Base-by-base conservation (phyloP, 129 eudicot genomes). In the Cynara cardunculus region DNA sequence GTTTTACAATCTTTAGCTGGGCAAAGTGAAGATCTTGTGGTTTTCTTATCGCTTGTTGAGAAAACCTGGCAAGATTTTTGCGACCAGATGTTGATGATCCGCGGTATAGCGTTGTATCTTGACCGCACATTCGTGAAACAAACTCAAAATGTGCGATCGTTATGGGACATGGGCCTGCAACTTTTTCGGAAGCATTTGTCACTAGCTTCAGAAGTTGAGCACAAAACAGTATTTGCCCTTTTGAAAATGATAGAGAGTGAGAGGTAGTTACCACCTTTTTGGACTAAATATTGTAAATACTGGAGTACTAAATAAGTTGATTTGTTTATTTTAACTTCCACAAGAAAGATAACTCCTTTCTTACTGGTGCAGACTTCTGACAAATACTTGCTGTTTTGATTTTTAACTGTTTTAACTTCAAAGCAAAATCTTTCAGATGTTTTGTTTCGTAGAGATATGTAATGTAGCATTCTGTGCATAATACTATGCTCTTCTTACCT, bases 161-260 rank as follows among this genome's bases (percentile, higher is more conserved):
- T 94, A 76, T 94, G 98, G 97, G 97, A 92, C 85, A 92, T 94
- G 98, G 98, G 98, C 74, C 84, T 94, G 87, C 97, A 90, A 85
- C 93, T 94, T 79, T 94, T 91, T 68, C 87, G 93, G 73, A 94
- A 90, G 75, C 96, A 94, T 86, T 91, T 94, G 26, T 87, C 97
- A 18, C 89, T 87, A 32, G 94, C 97, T 81, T 80, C 93, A 68
- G 92, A 94, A 88, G 97, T 91, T 62, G 97, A 91, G 84, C 93
- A 89, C 87, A 94, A 94, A 90, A 91, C 92, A 35, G 97, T 94
- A 7, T 90, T 92, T 80, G 97, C 97, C 61, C 96, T 94, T 53
- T 78, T 91, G 32, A 87, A 92, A 86, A 86, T 88, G 97, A 90
- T 94, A n/a, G 97, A 92, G 78, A 88, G 86, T 69, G 98, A 94